These are phyloP conservation scores for Tolypocladium sp. DNA, from an alignment of 2,329 filamentous ascomycete genomes.

Conservation along the genomic window DNA sequence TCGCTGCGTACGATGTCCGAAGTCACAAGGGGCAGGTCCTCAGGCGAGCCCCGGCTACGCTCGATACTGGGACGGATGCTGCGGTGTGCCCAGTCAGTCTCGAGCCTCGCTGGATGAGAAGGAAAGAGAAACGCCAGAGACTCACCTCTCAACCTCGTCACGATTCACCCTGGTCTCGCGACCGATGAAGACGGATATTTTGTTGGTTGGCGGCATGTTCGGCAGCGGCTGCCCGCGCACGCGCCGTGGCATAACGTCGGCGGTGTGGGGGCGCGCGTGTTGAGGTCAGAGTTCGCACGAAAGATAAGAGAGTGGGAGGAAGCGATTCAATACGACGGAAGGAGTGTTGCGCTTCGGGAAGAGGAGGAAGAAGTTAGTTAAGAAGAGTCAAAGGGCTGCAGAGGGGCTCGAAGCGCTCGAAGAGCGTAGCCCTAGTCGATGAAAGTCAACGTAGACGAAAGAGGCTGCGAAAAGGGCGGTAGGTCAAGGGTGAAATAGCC, in stretches of 20 bases:
- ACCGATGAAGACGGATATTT: constrained; percentile 11
- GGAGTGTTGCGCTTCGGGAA: neutral
- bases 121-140: no score
- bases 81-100: neutral
- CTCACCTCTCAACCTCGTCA: constrained; percentile 9
- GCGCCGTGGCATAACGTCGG: neutral
- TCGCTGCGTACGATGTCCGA: neutral
- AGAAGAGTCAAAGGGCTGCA: no score
- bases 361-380: neutral
- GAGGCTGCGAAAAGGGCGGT: neutral
- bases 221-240: no score
- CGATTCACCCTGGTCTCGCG: constrained; percentile 7
- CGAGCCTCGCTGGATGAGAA: neutral
- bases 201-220: constrained; percentile 8
- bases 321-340: neutral
- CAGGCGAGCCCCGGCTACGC: neutral
- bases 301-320: neutral
- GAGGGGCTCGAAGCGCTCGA: no score
- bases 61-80: constrained; percentile 8
- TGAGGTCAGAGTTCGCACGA: neutral
- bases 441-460: no score
- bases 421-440: no score
- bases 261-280: neutral
- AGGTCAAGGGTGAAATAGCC: neutral
- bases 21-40: neutral